Conservation (phyloP, 352 stramenopile species). For the Phytophthora cajani region DNA sequence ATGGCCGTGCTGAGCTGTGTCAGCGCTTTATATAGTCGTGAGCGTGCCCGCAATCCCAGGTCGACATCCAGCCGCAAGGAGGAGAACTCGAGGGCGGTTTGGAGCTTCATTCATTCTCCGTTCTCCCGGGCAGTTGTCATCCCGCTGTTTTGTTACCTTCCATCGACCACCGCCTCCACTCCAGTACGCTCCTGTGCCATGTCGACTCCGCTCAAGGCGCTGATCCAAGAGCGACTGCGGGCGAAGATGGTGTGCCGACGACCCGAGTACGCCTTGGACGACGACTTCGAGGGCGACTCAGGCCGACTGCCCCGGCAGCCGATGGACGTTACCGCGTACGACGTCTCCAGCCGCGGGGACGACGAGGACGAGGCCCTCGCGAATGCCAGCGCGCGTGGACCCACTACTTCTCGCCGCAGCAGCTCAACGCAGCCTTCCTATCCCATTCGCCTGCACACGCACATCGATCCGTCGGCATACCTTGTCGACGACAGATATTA, state of each 20-base stretch:
- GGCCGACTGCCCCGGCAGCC: conserved; percentile 21
- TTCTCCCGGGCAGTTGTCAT: conserved; percentile 24
- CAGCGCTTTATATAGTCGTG: conserved; percentile 8
- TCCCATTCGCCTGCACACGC: conserved; percentile 33
- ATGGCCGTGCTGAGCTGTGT: conserved; percentile 15
- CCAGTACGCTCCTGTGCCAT: conserved; percentile 26
- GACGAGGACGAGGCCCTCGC: background rate
- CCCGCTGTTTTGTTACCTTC: conserved; percentile 1
- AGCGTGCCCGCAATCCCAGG: background rate
- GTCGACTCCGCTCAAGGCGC: conserved; percentile 69
- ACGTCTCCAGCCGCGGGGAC: conserved; percentile 22
- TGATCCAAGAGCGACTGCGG: conserved; percentile 75
- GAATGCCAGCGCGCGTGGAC: conserved; percentile 7
- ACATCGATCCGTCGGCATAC: conserved; percentile 40
- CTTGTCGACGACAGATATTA: conserved; percentile 26
- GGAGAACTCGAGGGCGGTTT: background rate
- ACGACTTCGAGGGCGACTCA: conserved; percentile 25
- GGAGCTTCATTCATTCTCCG: conserved; percentile 35
- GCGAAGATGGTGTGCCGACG: conserved; percentile 66
- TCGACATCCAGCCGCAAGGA: background rate
- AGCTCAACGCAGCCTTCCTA: conserved; percentile 12
- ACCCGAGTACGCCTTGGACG: conserved; percentile 28
- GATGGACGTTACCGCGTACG: conserved; percentile 23
- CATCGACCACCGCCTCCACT: background rate
- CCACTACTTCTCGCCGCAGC: conserved; percentile 7